Evolutionary conservation across 176 grass and related monocot species (phyloP).

Genomic region (Aegilops speltoides): DNA sequence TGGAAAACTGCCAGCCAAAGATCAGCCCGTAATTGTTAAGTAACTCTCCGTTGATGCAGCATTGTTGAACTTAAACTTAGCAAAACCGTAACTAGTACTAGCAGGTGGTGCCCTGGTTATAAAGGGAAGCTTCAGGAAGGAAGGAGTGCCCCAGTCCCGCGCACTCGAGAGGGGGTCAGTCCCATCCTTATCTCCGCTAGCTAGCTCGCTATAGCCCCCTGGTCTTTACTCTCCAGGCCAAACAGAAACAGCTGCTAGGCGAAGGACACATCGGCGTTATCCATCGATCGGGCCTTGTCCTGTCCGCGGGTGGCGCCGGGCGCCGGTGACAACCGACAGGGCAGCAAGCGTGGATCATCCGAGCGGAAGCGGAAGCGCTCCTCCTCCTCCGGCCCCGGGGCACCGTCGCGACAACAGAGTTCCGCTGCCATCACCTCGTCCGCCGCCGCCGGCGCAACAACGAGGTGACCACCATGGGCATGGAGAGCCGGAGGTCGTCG

Average conservation of each 20-base stretch:
- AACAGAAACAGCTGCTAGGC: not conserved
- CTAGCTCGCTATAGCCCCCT: not conserved
- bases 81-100: too few species aligned
- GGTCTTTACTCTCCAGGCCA: not conserved
- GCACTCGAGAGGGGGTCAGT: not conserved
- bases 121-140: not conserved
- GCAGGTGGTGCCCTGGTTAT: not conserved
- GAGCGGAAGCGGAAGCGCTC: not conserved
- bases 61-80: too few species aligned
- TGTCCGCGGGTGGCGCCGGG: not conserved
- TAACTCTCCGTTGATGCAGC: too few species aligned
- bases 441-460: not conserved
- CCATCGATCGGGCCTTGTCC: not conserved
- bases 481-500: not conserved
- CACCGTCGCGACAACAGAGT: not conserved
- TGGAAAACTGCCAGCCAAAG: too few species aligned
- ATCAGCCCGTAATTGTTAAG: too few species aligned
- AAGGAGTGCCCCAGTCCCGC: not conserved
- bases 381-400: not conserved
- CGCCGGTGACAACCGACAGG: not conserved
- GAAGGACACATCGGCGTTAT: not conserved
- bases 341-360: conserved; percentile 19
- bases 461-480: not conserved
- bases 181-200: not conserved
- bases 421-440: not conserved